Evolutionary conservation across 805 yeast species (phyloP).

Genomic region (Scheffersomyces ergatensis): DNA sequence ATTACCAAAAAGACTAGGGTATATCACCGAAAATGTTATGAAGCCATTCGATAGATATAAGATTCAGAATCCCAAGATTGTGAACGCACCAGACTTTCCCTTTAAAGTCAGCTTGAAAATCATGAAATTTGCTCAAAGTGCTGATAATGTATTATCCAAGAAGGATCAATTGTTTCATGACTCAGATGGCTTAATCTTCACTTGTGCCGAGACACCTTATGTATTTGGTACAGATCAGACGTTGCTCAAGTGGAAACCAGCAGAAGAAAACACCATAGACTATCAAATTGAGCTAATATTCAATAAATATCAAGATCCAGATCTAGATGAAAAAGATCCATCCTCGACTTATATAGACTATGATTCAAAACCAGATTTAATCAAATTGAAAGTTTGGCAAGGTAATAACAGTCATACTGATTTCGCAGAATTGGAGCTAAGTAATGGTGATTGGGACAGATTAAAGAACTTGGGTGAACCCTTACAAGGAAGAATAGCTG

Average conservation of each 20-base stretch:
- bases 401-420: conserved; percentile 64
- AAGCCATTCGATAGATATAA: conserved; percentile 78
- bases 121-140: conserved; percentile 81
- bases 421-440: conserved; percentile 61
- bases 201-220: conserved; percentile 88
- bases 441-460: conserved; percentile 77
- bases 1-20: conserved; percentile 80
- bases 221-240: conserved; percentile 84
- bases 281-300: conserved; percentile 69
- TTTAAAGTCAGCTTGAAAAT: conserved; percentile 83
- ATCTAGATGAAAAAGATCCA: conserved; percentile 63
- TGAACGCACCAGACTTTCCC: conserved; percentile 63
- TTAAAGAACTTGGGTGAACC: conserved; percentile 74
- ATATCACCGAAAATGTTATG: conserved; percentile 75
- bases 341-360: conserved; percentile 75
- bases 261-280: conserved; percentile 91
- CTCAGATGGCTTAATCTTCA: conserved; percentile 91
- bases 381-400: conserved; percentile 73
- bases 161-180: conserved; percentile 77
- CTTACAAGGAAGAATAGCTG: conserved; percentile 84
- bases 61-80: conserved; percentile 66
- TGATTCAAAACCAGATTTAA: conserved; percentile 66
- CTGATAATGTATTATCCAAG: conserved; percentile 70
- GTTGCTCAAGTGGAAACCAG: conserved; percentile 94
- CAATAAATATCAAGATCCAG: conserved; percentile 57